Evolutionary conservation across 306 rosid species (phyloP).

Genomic region (Senna siamea): DNA sequence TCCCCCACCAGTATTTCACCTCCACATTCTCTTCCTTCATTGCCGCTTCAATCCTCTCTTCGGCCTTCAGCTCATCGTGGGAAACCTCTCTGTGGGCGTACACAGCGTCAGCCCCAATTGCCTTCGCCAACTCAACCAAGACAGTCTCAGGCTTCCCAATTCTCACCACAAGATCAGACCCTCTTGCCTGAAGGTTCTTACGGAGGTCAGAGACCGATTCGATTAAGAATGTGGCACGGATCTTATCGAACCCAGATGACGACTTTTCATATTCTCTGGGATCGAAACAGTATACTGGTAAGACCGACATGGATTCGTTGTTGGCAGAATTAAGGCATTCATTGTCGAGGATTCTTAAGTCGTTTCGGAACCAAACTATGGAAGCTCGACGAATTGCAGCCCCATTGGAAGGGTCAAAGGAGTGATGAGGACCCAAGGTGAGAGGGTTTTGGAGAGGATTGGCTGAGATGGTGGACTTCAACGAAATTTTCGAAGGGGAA

Average conservation of each 20-base stretch:
- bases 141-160: conserved; percentile 87
- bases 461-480: conserved; percentile 74
- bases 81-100: conserved; percentile 83
- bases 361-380: conserved; percentile 89
- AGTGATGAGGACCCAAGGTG: conserved; percentile 71
- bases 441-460: conserved; percentile 78
- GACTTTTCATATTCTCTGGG: conserved; percentile 88
- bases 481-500: conserved; percentile 56
- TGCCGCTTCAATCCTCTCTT: conserved; percentile 74
- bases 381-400: conserved; percentile 86
- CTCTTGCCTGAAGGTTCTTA: conserved; percentile 70
- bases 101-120: conserved; percentile 80
- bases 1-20: conserved; percentile 92
- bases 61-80: conserved; percentile 78
- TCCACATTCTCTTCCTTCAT: conserved; percentile 92
- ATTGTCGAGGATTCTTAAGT: conserved; percentile 82
- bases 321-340: conserved; percentile 78
- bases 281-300: conserved; percentile 94
- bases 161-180: conserved; percentile 88
- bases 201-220: conserved; percentile 82
- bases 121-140: conserved; percentile 77
- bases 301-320: conserved; percentile 76
- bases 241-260: conserved; percentile 85
- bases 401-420: conserved; percentile 77
- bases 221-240: conserved; percentile 76